Conservation (phyloP, 2,329 filamentous ascomycete genomes). For the Fusarium albidum region DNA sequence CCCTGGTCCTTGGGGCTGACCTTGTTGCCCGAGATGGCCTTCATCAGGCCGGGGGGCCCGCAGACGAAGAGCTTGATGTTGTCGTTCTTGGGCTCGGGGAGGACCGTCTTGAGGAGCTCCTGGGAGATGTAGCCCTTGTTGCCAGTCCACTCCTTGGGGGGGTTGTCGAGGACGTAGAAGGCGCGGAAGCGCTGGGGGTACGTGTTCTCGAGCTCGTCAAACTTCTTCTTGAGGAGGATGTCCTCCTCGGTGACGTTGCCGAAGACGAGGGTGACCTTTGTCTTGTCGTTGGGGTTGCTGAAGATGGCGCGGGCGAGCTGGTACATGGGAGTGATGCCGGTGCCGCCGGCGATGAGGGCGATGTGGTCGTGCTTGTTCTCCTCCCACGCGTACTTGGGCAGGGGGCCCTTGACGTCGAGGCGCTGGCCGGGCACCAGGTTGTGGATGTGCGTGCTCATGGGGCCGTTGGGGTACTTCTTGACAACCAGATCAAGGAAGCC, state of each 20-base stretch:
- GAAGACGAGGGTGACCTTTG: slow-evolving; percentile 94
- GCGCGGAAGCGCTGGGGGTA: slow-evolving; percentile 95
- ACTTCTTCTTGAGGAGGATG: slow-evolving; percentile 88
- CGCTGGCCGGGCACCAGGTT: slow-evolving; percentile 81
- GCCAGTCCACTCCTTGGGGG: slow-evolving; percentile 80
- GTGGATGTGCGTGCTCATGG: slow-evolving; percentile 92
- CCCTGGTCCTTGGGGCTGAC: slow-evolving; percentile 93
- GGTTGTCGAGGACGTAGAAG: slow-evolving; percentile 90
- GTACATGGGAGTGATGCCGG: slow-evolving; percentile 98
- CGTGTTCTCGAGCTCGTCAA: slow-evolving; percentile 88
- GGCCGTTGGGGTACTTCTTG: slow-evolving; percentile 89
- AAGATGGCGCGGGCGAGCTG: slow-evolving; percentile 92
- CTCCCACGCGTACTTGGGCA: slow-evolving; percentile 91
- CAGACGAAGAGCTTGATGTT: slow-evolving; percentile 98
- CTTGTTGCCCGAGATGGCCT: slow-evolving; percentile 89
- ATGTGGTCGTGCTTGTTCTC: slow-evolving; percentile 94
- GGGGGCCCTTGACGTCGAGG: slow-evolving; percentile 92
- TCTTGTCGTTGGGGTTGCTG: slow-evolving; percentile 95
- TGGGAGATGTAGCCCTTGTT: slow-evolving; percentile 85
- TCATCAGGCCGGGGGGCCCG: slow-evolving; percentile 92
- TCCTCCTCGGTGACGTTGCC: slow-evolving; percentile 91
- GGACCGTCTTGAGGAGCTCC: slow-evolving; percentile 92
- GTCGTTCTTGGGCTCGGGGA: slow-evolving; percentile 89
- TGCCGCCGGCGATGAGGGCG: slow-evolving; percentile 88
- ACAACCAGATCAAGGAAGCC: slow-evolving; percentile 90